Evolutionary conservation across 441 rosid genomes (phyloP).

Genomic region (Breynia disticha): DNA sequence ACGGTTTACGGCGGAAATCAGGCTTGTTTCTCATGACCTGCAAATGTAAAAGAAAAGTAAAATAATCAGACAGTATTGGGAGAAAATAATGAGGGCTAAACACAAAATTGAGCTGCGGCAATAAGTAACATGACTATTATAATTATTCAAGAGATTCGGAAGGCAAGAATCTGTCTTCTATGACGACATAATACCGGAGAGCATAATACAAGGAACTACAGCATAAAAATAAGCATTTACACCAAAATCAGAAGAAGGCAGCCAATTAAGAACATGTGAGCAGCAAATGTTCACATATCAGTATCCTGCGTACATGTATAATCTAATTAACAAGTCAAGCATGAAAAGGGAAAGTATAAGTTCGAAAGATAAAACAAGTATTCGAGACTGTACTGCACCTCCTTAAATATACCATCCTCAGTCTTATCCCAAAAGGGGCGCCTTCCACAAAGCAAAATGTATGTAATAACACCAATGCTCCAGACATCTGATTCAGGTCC

Average conservation of each 20-base stretch:
- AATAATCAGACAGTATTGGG: slow-evolving; percentile 2
- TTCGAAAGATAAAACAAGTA: not conserved
- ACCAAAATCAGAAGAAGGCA: no score
- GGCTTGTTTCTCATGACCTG: slow-evolving; percentile 85
- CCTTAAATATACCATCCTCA: slow-evolving; percentile 91
- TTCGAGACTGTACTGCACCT: slow-evolving; percentile 43
- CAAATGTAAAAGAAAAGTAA: slow-evolving; percentile 3
- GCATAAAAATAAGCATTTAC: no score
- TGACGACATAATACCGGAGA: no score
- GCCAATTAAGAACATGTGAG: no score
- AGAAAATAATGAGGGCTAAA: slow-evolving; percentile 1
- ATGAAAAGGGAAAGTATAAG: not conserved
- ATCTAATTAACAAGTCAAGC: no score
- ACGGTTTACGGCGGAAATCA: slow-evolving; percentile 75
- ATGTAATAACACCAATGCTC: slow-evolving; percentile 96
- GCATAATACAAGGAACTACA: no score
- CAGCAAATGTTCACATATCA: no score
- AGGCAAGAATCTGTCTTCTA: no score
- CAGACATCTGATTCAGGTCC: slow-evolving; percentile 98
- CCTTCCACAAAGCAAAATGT: slow-evolving; percentile 80
- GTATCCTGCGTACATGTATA: no score
- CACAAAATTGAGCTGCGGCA: not conserved
- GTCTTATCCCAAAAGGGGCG: slow-evolving; percentile 99
- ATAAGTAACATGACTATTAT: not conserved
- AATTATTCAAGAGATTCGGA: no score